A percentile compares a stretch with the other conserved stretches of the same genome.
Conservation (phyloP, 768 basidiomycete genomes). For the Trametes punicea region DNA sequence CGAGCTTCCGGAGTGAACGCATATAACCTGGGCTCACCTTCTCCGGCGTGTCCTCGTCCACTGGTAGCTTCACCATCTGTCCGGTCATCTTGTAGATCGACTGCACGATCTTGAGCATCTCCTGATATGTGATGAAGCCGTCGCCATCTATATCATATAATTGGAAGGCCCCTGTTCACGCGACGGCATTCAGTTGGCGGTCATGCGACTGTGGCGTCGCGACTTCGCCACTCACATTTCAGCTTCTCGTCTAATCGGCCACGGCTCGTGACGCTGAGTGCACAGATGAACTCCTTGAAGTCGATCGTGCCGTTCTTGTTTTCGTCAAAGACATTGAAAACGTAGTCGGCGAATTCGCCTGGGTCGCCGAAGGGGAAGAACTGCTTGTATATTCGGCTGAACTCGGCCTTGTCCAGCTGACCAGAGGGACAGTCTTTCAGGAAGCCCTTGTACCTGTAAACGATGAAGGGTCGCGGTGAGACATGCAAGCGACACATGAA, state of each 20-base stretch:
- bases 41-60: constrained; percentile 99
- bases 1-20: background rate
- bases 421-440: constrained; percentile 98
- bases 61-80: constrained; percentile 97
- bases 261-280: constrained; percentile 90
- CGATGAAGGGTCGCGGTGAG: constrained; percentile 19
- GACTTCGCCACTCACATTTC: constrained; percentile 77
- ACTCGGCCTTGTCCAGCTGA: constrained; percentile 92
- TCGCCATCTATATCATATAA: constrained; percentile 99
- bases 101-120: constrained; percentile 98
- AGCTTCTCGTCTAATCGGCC: constrained; percentile 97
- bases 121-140: constrained; percentile 95
- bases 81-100: constrained; percentile 99
- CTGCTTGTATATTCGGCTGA: constrained; percentile 97
- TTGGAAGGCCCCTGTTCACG: constrained; percentile 90
- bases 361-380: constrained; percentile 99
- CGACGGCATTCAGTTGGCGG: background rate
- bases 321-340: constrained; percentile 96
- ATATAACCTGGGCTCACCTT: constrained; percentile 54
- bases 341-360: constrained; percentile 93
- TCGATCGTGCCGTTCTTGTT: constrained; percentile 97
- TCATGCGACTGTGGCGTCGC: background rate
- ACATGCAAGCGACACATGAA: constrained; percentile 10
- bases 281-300: constrained; percentile 99
- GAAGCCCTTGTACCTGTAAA: constrained; percentile 94